A percentile compares a stretch with the other conserved stretches of the same genome.
These are phyloP conservation scores for Styphnolobium japonicum DNA, from an alignment of 306 rosid species.

Conservation along the genomic window DNA sequence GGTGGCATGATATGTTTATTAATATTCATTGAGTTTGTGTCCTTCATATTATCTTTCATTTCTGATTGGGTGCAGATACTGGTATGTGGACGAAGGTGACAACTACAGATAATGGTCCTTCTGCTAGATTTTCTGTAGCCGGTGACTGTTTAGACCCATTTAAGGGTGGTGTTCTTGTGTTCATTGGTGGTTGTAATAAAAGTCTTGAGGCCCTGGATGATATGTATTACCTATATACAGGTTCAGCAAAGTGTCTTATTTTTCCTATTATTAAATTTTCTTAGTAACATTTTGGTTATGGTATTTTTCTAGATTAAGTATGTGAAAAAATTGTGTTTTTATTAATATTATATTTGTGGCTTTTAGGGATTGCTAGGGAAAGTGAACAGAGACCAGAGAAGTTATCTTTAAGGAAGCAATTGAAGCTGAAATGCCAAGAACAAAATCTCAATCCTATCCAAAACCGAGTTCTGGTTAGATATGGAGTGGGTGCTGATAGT, in stretches of 20 bases:
- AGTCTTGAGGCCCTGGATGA: constrained; percentile 93
- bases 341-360: constrained; percentile 25
- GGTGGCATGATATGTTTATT: constrained; percentile 2
- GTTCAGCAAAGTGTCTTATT: too few relatives aligned
- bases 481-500: constrained; percentile 40
- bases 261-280: constrained; percentile 1
- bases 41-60: constrained; percentile 11
- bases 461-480: constrained; percentile 35
- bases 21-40: constrained; percentile 11
- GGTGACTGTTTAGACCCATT: constrained; percentile 91
- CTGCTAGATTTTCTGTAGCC: constrained; percentile 92
- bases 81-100: constrained; percentile 81
- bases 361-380: constrained; percentile 72
- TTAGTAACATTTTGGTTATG: constrained; percentile 9
- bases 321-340: background rate
- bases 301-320: constrained; percentile 14
- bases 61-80: constrained; percentile 59
- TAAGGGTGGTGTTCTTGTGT: constrained; percentile 78
- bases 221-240: constrained; percentile 90
- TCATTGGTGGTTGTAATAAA: constrained; percentile 95
- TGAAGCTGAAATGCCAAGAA: constrained; percentile 94
- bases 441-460: constrained; percentile 54
- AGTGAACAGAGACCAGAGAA: constrained; percentile 78
- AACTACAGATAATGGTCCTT: constrained; percentile 66
- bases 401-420: constrained; percentile 84